These are phyloP conservation scores for Apiotrichum domesticum DNA, from an alignment of 1,284 basidiomycete species.

Conservation along the genomic window DNA sequence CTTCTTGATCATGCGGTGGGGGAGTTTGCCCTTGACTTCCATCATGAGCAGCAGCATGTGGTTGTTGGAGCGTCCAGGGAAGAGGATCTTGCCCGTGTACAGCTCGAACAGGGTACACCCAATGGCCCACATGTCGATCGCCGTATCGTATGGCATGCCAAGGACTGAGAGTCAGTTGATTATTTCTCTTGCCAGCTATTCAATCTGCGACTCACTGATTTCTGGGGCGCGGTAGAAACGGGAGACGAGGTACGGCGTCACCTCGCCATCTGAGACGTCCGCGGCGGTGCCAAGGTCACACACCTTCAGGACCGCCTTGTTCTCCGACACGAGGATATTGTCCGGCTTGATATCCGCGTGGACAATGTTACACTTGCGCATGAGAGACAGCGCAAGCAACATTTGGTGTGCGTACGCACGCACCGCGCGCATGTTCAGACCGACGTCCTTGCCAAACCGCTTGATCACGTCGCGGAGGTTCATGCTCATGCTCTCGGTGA, in stretches of 20 bases:
- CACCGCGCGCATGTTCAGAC: conserved; percentile 93
- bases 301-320: conserved; percentile 86
- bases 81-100: conserved; percentile 96
- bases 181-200: neutral
- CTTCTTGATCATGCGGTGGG: conserved; percentile 88
- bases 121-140: conserved; percentile 94
- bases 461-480: conserved; percentile 97
- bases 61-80: conserved; percentile 94
- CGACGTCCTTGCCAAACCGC: conserved; percentile 97
- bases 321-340: conserved; percentile 91
- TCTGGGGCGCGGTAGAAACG: conserved; percentile 98
- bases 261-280: conserved; percentile 80
- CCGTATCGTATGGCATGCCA: conserved; percentile 86
- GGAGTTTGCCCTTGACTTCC: conserved; percentile 92
- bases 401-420: conserved; percentile 95
- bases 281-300: conserved; percentile 96
- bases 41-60: conserved; percentile 97
- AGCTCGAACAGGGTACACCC: conserved; percentile 97
- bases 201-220: conserved; percentile 65
- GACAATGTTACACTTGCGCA: conserved; percentile 86
- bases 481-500: conserved; percentile 95
- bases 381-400: conserved; percentile 75
- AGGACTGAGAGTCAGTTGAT: conserved; percentile 59
- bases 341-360: conserved; percentile 98
- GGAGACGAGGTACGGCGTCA: conserved; percentile 96